These are phyloP conservation scores for Chenopodium suecicum DNA, from an alignment of 148 eudicot species.

Conservation along the genomic window DNA sequence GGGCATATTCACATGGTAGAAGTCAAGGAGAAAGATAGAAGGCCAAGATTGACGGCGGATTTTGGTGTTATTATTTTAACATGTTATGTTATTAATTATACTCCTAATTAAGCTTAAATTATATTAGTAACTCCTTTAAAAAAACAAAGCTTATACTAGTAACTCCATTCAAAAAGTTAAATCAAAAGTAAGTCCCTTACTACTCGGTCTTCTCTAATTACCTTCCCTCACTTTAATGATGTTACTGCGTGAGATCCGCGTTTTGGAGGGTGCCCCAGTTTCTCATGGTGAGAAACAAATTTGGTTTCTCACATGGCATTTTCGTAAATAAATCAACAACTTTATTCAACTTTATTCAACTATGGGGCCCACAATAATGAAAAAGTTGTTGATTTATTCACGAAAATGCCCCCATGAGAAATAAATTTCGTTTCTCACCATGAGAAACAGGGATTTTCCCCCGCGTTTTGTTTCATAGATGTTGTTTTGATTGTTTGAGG, in stretches of 20 bases:
- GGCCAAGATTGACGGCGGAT: constrained; percentile 57
- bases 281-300: no score
- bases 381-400: no score
- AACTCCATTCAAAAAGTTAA: not conserved
- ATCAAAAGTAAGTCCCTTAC: not conserved
- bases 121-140: not conserved
- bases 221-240: not conserved
- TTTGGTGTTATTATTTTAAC: not conserved
- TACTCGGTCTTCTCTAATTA: constrained; percentile 5
- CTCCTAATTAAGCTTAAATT: no score
- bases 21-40: constrained; percentile 20
- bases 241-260: not conserved
- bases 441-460: no score
- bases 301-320: no score
- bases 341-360: no score
- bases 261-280: not conserved
- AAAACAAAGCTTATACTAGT: not conserved
- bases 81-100: not conserved
- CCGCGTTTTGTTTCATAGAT: not conserved
- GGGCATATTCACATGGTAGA: constrained; percentile 30
- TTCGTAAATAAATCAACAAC: no score
- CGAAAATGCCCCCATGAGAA: no score
- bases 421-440: no score
- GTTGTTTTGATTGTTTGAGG: not conserved
- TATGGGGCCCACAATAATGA: no score